Evolutionary conservation across 129 eudicot genomes (phyloP), one percentile per base, ranked within the genome.

Genomic region (Flaveria brownii): DNA sequence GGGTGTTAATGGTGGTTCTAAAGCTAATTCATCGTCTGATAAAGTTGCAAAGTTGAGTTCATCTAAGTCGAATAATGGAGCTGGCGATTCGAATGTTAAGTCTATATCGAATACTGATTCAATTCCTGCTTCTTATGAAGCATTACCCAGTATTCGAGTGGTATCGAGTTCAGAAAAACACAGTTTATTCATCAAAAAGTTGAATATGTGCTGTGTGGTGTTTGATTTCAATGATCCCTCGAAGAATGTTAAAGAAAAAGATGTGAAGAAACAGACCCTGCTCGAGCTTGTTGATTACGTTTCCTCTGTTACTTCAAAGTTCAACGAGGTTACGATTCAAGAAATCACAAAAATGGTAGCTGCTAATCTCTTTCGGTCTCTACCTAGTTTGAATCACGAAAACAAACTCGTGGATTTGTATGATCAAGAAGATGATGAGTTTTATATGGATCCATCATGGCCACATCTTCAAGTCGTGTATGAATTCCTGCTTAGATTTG

Each of bases 401-500:
- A 81, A 81, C 77, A 90, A 83, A 55, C 67, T 79, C 2, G 73
- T 52, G 0, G 92, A 87, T 66, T 41, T 83, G 47, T 90, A 75
- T 77, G 96, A 90, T 75, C 92, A 90, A 14, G 96, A 90, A 73
- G 96, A 90, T 12, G 96, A 87, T 25, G 92, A 90, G 62, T 88
- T 85, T 6, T 65, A 68, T 46, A 83, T 82, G 87, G 96, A 87
- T 76, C 92, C 90, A 2, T 76, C 96, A 1, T 90, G 96, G 96
- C 92, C 96, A 18, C 96, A 90, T 85, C 88, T 90, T 81, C 96
- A 90, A 51, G 71, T 90, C 36, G 92, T 90, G 61, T 90, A 90
- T n/a, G 96, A 90, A 60, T 85, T 90, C 52, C 86, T 90, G 51
- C 82, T 90, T 72, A 79, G 96, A 71, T 87, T 87, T 55, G 92